Conservation (phyloP, 75 land plant genomes). For the Picea glauca region DNA sequence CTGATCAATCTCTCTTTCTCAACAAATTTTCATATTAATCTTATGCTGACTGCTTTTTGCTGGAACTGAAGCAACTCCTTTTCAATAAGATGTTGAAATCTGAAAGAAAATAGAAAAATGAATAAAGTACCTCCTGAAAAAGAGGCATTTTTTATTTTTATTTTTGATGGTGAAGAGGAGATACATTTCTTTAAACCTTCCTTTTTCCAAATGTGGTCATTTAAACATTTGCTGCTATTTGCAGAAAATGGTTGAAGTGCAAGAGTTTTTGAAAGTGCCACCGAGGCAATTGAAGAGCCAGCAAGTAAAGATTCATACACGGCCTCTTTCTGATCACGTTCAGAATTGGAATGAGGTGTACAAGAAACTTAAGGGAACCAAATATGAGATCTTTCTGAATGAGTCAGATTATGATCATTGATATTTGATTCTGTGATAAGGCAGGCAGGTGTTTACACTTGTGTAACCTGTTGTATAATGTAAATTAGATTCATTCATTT, state of each 20-base stretch:
- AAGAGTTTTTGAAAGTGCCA: constrained; percentile 48
- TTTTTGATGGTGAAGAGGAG: no score
- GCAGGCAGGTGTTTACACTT: no score
- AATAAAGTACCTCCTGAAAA: no score
- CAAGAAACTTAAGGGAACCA: constrained; percentile 45
- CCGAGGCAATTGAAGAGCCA: constrained; percentile 38
- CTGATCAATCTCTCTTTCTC: neutral
- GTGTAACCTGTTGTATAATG: no score
- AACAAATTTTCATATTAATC: neutral
- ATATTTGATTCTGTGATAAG: no score
- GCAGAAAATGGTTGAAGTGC: constrained; percentile 47
- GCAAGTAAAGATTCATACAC: constrained; percentile 71
- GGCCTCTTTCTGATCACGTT: constrained; percentile 42
- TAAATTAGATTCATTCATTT: no score
- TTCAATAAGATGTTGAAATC: no score
- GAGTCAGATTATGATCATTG: neutral
- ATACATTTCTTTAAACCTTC: no score
- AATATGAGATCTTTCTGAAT: constrained; percentile 37
- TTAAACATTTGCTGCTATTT: neutral
- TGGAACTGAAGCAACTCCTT: neutral
- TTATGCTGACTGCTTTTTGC: no score
- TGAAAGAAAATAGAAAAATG: no score
- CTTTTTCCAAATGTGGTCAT: no score
- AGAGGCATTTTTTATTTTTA: no score
- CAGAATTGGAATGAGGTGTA: constrained; percentile 60